These are phyloP conservation scores for Phaeotremella fagi DNA, from an alignment of 768 basidiomycete species.

Conservation along the genomic window DNA sequence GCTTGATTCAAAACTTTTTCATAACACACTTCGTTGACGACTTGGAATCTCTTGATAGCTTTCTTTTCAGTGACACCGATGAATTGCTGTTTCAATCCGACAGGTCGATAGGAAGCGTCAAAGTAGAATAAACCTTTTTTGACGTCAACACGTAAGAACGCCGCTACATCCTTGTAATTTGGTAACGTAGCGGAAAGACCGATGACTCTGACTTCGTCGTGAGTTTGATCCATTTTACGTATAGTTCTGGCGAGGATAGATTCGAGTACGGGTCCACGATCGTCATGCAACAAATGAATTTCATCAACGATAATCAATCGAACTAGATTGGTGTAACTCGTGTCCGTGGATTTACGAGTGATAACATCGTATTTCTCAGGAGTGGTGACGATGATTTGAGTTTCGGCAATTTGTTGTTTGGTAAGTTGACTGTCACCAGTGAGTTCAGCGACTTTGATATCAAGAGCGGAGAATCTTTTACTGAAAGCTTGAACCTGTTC, in stretches of 20 bases:
- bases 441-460: conserved; percentile 85
- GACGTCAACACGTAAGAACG: conserved; percentile 90
- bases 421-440: conserved; percentile 98
- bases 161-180: conserved; percentile 95
- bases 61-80: conserved; percentile 98
- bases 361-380: conserved; percentile 99
- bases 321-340: conserved; percentile 93
- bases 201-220: conserved; percentile 86
- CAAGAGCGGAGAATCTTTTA: conserved; percentile 63
- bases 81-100: conserved; percentile 92
- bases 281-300: conserved; percentile 94
- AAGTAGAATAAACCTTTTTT: conserved; percentile 94
- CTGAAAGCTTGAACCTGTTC: conserved; percentile 97
- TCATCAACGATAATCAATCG: conserved; percentile 96
- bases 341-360: conserved; percentile 94
- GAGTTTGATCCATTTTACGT: conserved; percentile 87
- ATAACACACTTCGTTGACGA: conserved; percentile 98
- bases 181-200: conserved; percentile 97
- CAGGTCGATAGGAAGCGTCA: conserved; percentile 87
- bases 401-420: conserved; percentile 92
- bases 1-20: conserved; percentile 92
- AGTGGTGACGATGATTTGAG: conserved; percentile 96
- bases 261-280: conserved; percentile 94
- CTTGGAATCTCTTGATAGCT: conserved; percentile 95
- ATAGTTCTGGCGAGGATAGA: conserved; percentile 84